Base-by-base conservation (phyloP, 805 yeast species). In the Hanseniaspora jakobsenii region DNA sequence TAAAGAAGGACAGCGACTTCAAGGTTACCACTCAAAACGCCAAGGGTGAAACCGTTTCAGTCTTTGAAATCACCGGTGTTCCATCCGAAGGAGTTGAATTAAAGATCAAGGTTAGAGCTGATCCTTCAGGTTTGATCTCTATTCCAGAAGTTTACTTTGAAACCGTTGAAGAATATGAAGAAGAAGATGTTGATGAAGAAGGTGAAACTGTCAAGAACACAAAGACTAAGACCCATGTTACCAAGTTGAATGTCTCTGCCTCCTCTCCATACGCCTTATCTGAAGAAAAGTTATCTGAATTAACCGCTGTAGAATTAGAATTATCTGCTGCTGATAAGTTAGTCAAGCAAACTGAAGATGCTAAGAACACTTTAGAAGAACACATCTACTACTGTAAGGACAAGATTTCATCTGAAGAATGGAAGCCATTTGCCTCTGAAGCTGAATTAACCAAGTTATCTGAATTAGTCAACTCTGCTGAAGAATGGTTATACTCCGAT, bases 341-440 rank as follows among this genome's bases (percentile, higher is more conserved):
- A 57, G 96, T 91, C 53, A 93, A 93, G 54, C 97, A 91, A 70
- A 91, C 97, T 53, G 97, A 91, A 73, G 96, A 91, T 70, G 85
- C 86, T 67, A 91, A 91, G 81, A 91, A 91, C 66, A 91, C 95
- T 53, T 73, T 91, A 51, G 98, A 91, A 73, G 99, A 91, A 73
- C 91, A 91, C 74, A 91, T 91, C 60, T 91, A 91, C 70, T 89
- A 67, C 82, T 98, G 71, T 94, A 94, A 64, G 91, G 91, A 72
- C 73, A 91, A 60, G 97, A 87, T 49, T 17, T 44, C 44, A 22
- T 44, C 48, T 34, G 98, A 86, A 47, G 78, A 78, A 57, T 89
- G 89, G 64, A 73, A 82, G 54, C 78, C 71, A 56, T 91, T 87
- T 62, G 95, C 96, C 48, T 73, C 81, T 53, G 93, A 81, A 49